Conservation (phyloP, 495 filamentous ascomycete genomes). For the Clavariopsis aquatica region DNA sequence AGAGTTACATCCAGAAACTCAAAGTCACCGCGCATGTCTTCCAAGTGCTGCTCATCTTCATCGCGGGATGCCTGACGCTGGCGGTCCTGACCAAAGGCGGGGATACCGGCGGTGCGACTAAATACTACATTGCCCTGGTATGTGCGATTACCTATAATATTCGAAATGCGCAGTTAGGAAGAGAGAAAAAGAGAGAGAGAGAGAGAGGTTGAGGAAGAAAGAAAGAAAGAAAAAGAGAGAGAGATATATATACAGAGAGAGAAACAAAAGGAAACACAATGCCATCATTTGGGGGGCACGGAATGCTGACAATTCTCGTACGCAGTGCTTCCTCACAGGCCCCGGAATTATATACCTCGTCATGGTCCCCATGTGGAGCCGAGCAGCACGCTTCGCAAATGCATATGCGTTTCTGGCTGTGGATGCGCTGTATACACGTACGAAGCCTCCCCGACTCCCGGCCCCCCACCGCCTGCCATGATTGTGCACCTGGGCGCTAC, state of each 20-base stretch:
- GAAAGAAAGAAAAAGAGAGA: too few relatives aligned
- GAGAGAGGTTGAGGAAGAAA: too few relatives aligned
- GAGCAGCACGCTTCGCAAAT: conserved; percentile 75
- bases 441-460: background rate
- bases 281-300: too few relatives aligned
- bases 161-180: background rate
- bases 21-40: conserved; percentile 59
- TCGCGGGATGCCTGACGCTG: conserved; percentile 73
- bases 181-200: too few relatives aligned
- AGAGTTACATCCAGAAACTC: conserved; percentile 53
- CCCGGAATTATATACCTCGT: conserved; percentile 81
- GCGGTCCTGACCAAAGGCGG: conserved; percentile 67
- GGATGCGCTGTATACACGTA: conserved; percentile 65
- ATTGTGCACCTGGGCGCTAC: too few relatives aligned
- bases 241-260: too few relatives aligned
- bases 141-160: conserved; percentile 36
- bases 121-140: conserved; percentile 79
- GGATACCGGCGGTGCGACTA: conserved; percentile 66
- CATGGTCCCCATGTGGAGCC: conserved; percentile 81
- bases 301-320: conserved; percentile 11
- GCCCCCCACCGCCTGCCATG: background rate
- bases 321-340: conserved; percentile 80
- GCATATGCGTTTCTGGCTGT: conserved; percentile 77
- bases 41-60: conserved; percentile 68
- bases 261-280: too few relatives aligned